Evolutionary conservation across 345 rosid genomes (phyloP).

Genomic region (Clarkia xantiana): DNA sequence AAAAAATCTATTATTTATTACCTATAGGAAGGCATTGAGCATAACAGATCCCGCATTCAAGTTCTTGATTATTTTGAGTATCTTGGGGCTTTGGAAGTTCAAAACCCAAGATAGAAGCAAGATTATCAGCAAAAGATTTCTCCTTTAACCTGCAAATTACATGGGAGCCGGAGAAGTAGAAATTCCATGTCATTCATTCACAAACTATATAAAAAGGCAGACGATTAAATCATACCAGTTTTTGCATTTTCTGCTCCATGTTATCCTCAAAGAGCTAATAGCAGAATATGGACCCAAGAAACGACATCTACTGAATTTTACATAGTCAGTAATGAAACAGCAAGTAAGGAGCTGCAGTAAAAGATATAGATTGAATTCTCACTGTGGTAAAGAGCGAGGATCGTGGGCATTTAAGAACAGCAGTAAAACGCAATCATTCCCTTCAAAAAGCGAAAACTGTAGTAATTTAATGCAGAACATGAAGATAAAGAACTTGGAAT

Average conservation of each 20-base stretch:
- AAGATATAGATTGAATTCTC: constrained; percentile 16
- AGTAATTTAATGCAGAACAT: neutral
- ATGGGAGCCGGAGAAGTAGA: neutral
- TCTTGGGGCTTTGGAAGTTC: constrained; percentile 33
- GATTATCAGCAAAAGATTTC: constrained; percentile 40
- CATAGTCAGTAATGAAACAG: neutral
- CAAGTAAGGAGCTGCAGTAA: constrained; percentile 1
- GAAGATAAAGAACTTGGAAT: neutral
- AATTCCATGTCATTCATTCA: neutral
- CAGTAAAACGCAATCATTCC: constrained; percentile 41
- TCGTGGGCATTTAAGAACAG: constrained; percentile 27
- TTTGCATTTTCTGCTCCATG: constrained; percentile 47
- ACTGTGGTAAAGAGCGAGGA: constrained; percentile 70
- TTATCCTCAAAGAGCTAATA: constrained; percentile 27
- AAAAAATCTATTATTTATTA: constrained; percentile 10
- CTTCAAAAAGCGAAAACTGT: constrained; percentile 17
- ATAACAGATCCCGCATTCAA: constrained; percentile 81
- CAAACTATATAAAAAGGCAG: no score
- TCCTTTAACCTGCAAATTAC: constrained; percentile 35
- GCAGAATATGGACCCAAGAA: constrained; percentile 35
- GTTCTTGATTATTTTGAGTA: constrained; percentile 24
- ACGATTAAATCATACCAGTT: constrained; percentile 27
- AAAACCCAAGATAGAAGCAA: constrained; percentile 29
- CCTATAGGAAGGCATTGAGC: constrained; percentile 62
- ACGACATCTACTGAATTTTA: constrained; percentile 36